Evolutionary conservation across 805 yeast species (phyloP).

Genomic region (Teunomyces gatunensis): DNA sequence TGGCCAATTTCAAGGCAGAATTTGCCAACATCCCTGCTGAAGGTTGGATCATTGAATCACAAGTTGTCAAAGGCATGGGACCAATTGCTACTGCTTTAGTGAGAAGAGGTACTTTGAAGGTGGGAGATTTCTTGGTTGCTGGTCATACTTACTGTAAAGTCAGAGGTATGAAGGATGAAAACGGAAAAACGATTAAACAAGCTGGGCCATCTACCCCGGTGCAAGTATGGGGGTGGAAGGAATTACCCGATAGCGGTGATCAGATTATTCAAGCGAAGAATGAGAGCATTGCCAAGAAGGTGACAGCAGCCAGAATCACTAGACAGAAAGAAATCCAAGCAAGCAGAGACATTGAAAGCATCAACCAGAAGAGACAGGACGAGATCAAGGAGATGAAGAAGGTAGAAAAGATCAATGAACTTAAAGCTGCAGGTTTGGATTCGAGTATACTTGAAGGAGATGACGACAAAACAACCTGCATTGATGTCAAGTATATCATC

Average conservation of each 20-base stretch:
- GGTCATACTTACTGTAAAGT: constrained; percentile 88
- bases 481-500: constrained; percentile 58
- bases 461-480: constrained; percentile 19
- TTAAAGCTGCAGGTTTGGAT: constrained; percentile 60
- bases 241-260: constrained; percentile 88
- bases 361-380: constrained; percentile 65
- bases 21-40: constrained; percentile 53
- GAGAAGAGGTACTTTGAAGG: constrained; percentile 69
- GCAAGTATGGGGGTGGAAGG: constrained; percentile 93
- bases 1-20: constrained; percentile 73
- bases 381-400: constrained; percentile 51
- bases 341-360: constrained; percentile 60
- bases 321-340: constrained; percentile 54
- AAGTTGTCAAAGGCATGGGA: constrained; percentile 79
- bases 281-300: constrained; percentile 76
- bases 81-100: constrained; percentile 82
- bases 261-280: constrained; percentile 70
- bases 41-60: constrained; percentile 89
- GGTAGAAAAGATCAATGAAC: constrained; percentile 53
- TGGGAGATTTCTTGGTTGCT: constrained; percentile 75
- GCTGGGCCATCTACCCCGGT: constrained; percentile 91
- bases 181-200: constrained; percentile 55
- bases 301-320: constrained; percentile 59
- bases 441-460: constrained; percentile 43
- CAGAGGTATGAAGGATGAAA: constrained; percentile 71